Evolutionary conservation across 441 rosid species (phyloP), one percentile per base, ranked within the genome.

Genomic region (Adansonia gregorii): DNA sequence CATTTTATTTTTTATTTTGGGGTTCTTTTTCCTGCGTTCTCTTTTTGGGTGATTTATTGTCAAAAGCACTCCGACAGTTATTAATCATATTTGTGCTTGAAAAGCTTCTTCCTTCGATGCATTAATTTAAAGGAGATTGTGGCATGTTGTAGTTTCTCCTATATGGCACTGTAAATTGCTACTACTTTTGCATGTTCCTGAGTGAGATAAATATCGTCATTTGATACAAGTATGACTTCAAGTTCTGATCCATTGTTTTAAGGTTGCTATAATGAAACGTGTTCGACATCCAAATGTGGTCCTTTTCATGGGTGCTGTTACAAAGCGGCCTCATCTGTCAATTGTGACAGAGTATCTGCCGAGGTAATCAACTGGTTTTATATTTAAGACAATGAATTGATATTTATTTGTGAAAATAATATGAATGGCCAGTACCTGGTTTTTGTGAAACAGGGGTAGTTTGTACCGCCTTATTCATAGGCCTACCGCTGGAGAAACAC

Each of bases 181-280:
- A 31, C 31, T 20, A 58, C 9, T 59, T 59, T 8, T 10, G 6
- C 15, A 49, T 22, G 31, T 59, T 76, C 64, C 6, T 52, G 4
- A 24, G 74, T 5, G 27, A 68, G 17, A 11, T 61, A 6, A 19
- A 22, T 15, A 39, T 48, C 51, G 54, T 52, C 55, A 17, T 63
- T 69, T 65, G 10, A n/a, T 63, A 12, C 27, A 31, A 35, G 74
- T 24, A 41, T 60, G 14, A 8, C 20, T 31, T 17, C 3, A 56
- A 69, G 24, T 73, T 63, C 0, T 51, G 55, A 66, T 72, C 3
- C 10, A 10, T 54, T 58, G 43, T 63, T 73, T 80, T 46, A 65
- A 95, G 99, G 99, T 95, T 82, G 92, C 98, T 39, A 95, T 95
- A 81, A 91, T 95, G 99, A 95, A 94, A 85, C 97, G 98, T 11